Base-by-base conservation (phyloP, 371 early-diverging fungal species). In the Ordospora colligata region DNA sequence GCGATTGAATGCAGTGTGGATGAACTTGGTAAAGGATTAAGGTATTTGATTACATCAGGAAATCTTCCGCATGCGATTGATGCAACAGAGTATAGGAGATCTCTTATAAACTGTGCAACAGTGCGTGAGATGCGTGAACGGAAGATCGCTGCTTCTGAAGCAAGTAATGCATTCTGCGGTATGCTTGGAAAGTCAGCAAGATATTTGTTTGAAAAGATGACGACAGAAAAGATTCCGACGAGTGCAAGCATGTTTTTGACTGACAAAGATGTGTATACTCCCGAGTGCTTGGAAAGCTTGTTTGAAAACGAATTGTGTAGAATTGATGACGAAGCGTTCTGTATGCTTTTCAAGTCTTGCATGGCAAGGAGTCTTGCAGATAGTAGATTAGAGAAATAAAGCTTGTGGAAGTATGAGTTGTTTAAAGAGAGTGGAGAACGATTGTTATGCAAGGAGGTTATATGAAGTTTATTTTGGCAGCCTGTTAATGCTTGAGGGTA, bases 201-300 rank as follows among this genome's bases (percentile, higher is more conserved):
- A 25, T 77, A 69, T 67, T 67, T 77, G 32, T 77, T 80, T 72
- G 53, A 77, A 43, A 77, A 80, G 44, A 66, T 53, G 51, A 72
- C 66, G 21, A 49, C 32, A 14, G 62, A 46, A n/a, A 43, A 45
- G 17, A 44, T 62, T 22, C 49, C 23, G 19, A 42, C 69, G 37
- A 75, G 73, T 14, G 40, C 10, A 4, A 22, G 74, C 12, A 50
- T 62, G 50, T 67, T 76, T 64, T 27, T 45, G 21, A 76, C 54
- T 37, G 44, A 75, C n/a, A 76, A 76, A 14, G 43, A 67, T 63
- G 44, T 25, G 14, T 21, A 27, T 0, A 47, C 11, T 19, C 17
- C 27, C 8, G 37, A 40, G n/a, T 19, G 23, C 47, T 8, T 63
- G 42, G 43, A 63, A 1, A 43, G 43, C 14, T 68, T 66, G 32